Conservation (phyloP, 352 stramenopile genomes). For the Pythium brassicae region DNA sequence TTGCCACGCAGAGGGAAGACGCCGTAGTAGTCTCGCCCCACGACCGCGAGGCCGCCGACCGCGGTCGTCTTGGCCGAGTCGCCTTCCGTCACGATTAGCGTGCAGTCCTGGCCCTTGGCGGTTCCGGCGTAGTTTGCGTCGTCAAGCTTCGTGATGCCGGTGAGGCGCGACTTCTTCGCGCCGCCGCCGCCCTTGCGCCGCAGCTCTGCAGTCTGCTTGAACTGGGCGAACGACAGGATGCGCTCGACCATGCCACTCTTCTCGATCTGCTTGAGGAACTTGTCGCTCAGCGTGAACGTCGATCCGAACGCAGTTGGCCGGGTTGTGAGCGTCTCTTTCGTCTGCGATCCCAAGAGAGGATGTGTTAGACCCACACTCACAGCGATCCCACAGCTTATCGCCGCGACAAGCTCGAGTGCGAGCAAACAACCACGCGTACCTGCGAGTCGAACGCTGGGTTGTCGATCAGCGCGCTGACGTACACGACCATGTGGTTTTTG, state of each 20-base stretch:
- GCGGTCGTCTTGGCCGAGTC: constrained; percentile 98
- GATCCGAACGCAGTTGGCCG: constrained; percentile 81
- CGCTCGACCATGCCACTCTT: constrained; percentile 89
- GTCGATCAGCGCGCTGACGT: constrained; percentile 95
- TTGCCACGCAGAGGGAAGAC: constrained; percentile 98
- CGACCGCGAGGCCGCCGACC: constrained; percentile 94
- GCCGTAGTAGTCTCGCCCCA: constrained; percentile 95
- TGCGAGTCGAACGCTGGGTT: constrained; percentile 98
- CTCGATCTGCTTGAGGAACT: constrained; percentile 86
- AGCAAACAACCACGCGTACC: constrained; percentile 17
- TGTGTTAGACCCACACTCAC: neutral
- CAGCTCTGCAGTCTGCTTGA: constrained; percentile 90
- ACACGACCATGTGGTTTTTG: constrained; percentile 96
- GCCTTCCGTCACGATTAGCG: constrained; percentile 98
- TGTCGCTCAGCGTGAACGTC: constrained; percentile 80
- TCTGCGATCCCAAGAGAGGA: constrained; percentile 35
- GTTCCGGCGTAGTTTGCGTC: constrained; percentile 96
- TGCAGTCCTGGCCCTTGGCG: constrained; percentile 89
- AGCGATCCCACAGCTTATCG: neutral
- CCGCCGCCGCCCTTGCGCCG: constrained; percentile 79
- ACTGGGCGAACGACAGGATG: constrained; percentile 89
- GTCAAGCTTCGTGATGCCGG: constrained; percentile 95
- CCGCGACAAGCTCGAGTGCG: neutral
- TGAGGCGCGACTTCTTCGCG: constrained; percentile 82
- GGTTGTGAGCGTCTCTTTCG: constrained; percentile 97